These are phyloP conservation scores for Penicillium sp. DNA, from an alignment of 2,329 filamentous ascomycete genomes.

Conservation along the genomic window DNA sequence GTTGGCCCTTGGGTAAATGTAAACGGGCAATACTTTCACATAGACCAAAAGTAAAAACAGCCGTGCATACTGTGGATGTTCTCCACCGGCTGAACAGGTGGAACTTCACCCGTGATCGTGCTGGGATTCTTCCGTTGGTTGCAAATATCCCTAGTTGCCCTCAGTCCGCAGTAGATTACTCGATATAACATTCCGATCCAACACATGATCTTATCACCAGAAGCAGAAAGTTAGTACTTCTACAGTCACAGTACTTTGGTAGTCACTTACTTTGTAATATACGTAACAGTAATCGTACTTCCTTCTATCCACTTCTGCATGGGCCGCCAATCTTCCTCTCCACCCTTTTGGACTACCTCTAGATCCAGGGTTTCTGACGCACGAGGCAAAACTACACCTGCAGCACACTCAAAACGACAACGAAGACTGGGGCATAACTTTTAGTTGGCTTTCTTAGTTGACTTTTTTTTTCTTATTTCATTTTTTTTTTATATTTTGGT, in stretches of 20 bases:
- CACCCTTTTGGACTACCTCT: constrained; percentile 30
- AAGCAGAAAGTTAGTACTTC: too few species aligned
- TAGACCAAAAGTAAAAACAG: too few species aligned
- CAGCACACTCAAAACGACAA: constrained; percentile 43
- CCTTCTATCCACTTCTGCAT: constrained; percentile 26
- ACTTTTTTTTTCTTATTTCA: constrained; percentile 4
- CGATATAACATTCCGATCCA: background rate
- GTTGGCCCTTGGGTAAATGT: background rate
- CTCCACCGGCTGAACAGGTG: background rate
- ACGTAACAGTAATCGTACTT: constrained; percentile 13
- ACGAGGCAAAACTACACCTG: constrained; percentile 43
- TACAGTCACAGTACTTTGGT: too few species aligned
- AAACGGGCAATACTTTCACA: background rate
- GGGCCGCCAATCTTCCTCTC: constrained; percentile 36
- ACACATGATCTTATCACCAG: background rate
- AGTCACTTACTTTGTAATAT: too few species aligned
- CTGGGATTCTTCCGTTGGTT: background rate
- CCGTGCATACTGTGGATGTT: background rate
- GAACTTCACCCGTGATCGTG: background rate
- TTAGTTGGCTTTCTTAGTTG: constrained; percentile 12
- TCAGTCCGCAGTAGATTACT: too few species aligned
- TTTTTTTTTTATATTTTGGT: background rate
- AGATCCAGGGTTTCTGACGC: constrained; percentile 45
- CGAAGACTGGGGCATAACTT: constrained; percentile 21
- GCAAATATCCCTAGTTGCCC: constrained; percentile 3